phyloP scores from a whole-genome alignment of 805 yeast species.

The Saturnispora galanensis region DNA sequence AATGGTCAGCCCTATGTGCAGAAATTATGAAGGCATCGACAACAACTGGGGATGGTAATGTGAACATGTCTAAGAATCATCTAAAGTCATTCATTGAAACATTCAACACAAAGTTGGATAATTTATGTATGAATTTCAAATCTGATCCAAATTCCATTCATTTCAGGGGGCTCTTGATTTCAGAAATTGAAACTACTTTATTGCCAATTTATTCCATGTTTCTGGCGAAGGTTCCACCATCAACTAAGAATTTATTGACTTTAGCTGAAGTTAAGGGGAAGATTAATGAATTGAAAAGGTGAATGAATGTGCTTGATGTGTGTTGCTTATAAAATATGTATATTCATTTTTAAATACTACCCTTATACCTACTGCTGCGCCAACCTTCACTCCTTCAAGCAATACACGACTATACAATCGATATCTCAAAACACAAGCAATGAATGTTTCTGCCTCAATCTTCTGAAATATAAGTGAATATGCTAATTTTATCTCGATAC shows the following conservation, averaged over 20 bases:
- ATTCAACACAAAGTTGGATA: conserved; percentile 79
- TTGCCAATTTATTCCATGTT: conserved; percentile 79
- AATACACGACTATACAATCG: too few relatives aligned
- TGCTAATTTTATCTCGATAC: too few relatives aligned
- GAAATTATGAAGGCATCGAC: conserved; percentile 74
- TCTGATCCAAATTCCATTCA: conserved; percentile 28
- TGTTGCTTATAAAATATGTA: too few relatives aligned
- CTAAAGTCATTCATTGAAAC: conserved; percentile 48
- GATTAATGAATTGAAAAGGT: conserved; percentile 2
- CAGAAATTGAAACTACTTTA: conserved; percentile 63
- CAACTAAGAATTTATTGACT: conserved; percentile 48
- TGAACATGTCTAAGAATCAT: conserved; percentile 60
- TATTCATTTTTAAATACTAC: too few relatives aligned
- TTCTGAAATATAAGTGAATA: too few relatives aligned
- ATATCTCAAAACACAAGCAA: too few relatives aligned
- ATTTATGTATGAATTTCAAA: conserved; percentile 55
- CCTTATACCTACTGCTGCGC: too few relatives aligned
- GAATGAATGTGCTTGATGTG: too few relatives aligned
- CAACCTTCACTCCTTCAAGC: too few relatives aligned
- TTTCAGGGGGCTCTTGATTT: conserved; percentile 51
- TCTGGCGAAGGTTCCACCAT: conserved; percentile 61
- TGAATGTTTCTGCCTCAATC: too few relatives aligned
- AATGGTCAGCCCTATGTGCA: conserved; percentile 75
- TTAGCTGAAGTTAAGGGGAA: conserved; percentile 6
- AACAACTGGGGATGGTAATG: conserved; percentile 38